Conservation (phyloP, 2,329 filamentous ascomycete species). For the Aspergillus sojae region DNA sequence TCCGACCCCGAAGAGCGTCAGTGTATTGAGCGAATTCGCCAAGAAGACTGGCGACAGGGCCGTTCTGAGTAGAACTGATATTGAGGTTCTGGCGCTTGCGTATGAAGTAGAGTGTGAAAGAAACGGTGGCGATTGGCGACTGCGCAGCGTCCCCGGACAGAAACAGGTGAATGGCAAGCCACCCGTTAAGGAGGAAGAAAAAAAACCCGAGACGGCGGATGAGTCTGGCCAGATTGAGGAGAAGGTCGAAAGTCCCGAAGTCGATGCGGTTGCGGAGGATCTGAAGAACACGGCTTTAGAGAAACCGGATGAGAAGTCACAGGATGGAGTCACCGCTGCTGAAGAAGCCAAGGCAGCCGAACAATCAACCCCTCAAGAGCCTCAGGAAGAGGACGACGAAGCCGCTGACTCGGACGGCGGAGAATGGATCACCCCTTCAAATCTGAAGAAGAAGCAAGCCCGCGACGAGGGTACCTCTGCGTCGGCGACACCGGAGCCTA, state of each 20-base stretch:
- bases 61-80: constrained; percentile 84
- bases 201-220: constrained; percentile 36
- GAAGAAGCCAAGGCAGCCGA: constrained; percentile 18
- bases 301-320: constrained; percentile 26
- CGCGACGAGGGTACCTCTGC: constrained; percentile 60
- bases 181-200: constrained; percentile 49
- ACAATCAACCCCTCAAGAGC: constrained; percentile 25
- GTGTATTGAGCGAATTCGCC: constrained; percentile 81
- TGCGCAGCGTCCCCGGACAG: constrained; percentile 78
- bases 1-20: constrained; percentile 75
- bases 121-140: constrained; percentile 84
- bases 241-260: constrained; percentile 20
- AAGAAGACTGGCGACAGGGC: constrained; percentile 85
- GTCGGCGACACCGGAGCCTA: constrained; percentile 56
- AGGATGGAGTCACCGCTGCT: constrained; percentile 29
- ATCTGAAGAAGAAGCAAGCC: constrained; percentile 81
- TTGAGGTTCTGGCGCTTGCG: constrained; percentile 84
- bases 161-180: constrained; percentile 74
- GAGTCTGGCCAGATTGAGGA: constrained; percentile 18
- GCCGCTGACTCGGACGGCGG: constrained; percentile 57
- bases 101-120: constrained; percentile 94
- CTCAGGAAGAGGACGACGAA: constrained; percentile 33
- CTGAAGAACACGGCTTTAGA: constrained; percentile 33
- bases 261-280: constrained; percentile 33
- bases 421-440: constrained; percentile 93